phyloP scores from a whole-genome alignment of 2,329 filamentous ascomycete species.

The Sporothrix brasiliensis region DNA sequence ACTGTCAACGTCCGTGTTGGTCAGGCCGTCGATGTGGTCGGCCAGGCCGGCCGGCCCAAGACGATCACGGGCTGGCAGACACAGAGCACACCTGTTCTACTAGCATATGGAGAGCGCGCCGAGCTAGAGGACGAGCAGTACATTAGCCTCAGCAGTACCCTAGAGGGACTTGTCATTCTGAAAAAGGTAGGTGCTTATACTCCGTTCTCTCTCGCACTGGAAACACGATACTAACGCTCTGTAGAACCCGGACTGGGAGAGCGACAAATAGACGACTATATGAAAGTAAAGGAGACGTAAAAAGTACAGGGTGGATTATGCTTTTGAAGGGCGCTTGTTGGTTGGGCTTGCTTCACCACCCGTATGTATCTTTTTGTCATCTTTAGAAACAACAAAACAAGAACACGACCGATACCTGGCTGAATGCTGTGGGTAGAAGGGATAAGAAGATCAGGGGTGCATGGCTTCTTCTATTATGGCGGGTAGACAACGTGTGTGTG shows the following conservation, averaged over 20 bases:
- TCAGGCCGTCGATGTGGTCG: constrained; percentile 97
- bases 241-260: constrained; percentile 61
- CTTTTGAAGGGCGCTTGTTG: constrained; percentile 14
- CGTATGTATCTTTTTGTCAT: constrained; percentile 13
- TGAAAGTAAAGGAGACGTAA: not conserved
- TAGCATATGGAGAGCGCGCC: constrained; percentile 92
- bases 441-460: not conserved
- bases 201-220: not conserved
- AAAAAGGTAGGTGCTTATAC: constrained; percentile 70
- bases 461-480: constrained; percentile 17
- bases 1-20: constrained; percentile 96
- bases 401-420: constrained; percentile 7
- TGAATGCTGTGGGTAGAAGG: constrained; percentile 7
- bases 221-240: not conserved
- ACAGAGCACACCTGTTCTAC: constrained; percentile 94
- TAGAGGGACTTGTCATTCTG: constrained; percentile 94
- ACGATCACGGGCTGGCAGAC: constrained; percentile 99
- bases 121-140: constrained; percentile 98
- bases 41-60: constrained; percentile 94
- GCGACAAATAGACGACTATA: constrained; percentile 48
- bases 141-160: constrained; percentile 82
- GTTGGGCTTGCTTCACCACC: constrained; percentile 8
- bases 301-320: not conserved
- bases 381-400: constrained; percentile 5
- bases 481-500: too few relatives aligned